Base-by-base conservation (phyloP, 192 early-diverging fungal species). In the Backusella tuberculispora region DNA sequence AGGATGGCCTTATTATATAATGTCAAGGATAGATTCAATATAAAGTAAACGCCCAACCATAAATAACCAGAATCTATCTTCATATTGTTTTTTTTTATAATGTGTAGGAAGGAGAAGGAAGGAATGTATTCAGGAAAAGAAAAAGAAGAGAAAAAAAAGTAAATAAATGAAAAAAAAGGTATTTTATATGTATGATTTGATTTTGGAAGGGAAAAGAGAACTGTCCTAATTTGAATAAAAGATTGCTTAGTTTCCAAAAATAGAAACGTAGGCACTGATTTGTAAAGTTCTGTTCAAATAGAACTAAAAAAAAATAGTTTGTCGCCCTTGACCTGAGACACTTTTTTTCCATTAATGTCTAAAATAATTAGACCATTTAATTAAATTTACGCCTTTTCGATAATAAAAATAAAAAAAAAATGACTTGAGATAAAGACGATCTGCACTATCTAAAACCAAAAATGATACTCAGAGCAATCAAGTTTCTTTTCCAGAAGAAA, bases 1-100 rank as follows among this genome's bases (percentile, higher is more conserved):
- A 94, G 71, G 41, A 92, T 83, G 67, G 85, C 80, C 44, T 73
- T 92, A 83, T 87, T 92, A 75, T 89, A 91, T 12, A 94, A 43
- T 0, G 92, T 92, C 17, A 94, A 75, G 10, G 85, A 66, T 17
- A 92, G 83, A 78, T 88, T 90, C 48, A 92, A 73, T 26, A 82
- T 29, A 43, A 92, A 89, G 77, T 92, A 92, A 24, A 86, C 46
- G 7, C 47, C 60, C 29, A 91, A 44, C 86, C 86, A 87, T 9
- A 66, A 43, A 41, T 79, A 56, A 47, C 71, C 63, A 43, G 77
- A 71, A 26, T 81, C 68, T 14, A 80, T 10, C 6, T 24, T 45
- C 41, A 63, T 60, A 2, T 63, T 24, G 38, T 41, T 44, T 5
- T 38, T 47, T 14, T 34, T 48, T 7, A 34, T n/a, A 19, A 21